Base-by-base conservation (phyloP, 805 yeast species). In the Candida parachauliodes region DNA sequence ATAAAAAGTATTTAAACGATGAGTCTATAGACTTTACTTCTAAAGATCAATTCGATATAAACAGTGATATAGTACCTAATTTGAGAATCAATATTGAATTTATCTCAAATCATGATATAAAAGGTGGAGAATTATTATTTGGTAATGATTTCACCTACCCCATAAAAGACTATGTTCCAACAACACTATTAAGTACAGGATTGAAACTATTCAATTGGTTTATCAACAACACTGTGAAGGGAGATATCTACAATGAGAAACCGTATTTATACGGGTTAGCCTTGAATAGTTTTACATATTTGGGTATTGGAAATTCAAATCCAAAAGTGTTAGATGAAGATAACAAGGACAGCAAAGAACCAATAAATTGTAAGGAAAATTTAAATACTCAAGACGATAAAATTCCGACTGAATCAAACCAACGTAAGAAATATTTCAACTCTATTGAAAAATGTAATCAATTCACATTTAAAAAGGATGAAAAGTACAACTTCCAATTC, bases 131-230 rank as follows among this genome's bases (percentile, higher is more conserved):
- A n/a, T 57, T 82, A 28, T 41, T 76, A n/a, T 81, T 77, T 59
- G 88, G 88, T 1, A 82, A 82, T 51, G 88, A 82, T 49, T 79
- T 79, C 51, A 75, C 70, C 8, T 52, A 62, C n/a, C 80, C 85
- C 0, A 71, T 82, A 22, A 60, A 70, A 22, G 79, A 79, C 33
- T 65, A 66, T 37, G 66, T 82, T 8, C 88, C 88, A 2, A 65
- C 77, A 4, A 55, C 76, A 1, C 43, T 68, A 19, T 48, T 68
- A 29, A 45, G 67, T 1, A 62, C 72, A 0, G 87, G 84, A 0
- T 61, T 77, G 45, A 68, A 69, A 41, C 57, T 79, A 23, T 81
- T 80, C 62, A 71, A 72, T 32, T 64, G 72, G 65, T 65, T 70
- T 44, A 72, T 82, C 32, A 83, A 79, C 52, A 80, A 81, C n/a